phyloP scores from a whole-genome alignment of 2,329 filamentous ascomycete genomes.

The Escovopsis sp. region DNA sequence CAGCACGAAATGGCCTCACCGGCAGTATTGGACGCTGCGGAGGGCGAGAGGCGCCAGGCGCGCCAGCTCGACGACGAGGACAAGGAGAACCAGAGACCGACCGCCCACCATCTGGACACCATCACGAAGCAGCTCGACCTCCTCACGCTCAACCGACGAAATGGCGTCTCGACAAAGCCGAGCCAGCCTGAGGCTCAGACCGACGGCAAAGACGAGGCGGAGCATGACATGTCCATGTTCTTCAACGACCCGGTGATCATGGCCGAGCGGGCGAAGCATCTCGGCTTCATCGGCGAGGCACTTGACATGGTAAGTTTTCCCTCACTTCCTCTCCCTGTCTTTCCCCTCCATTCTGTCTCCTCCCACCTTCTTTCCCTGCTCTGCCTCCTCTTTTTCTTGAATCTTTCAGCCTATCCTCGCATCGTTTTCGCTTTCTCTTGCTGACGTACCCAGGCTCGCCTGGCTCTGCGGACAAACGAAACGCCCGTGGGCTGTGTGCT shows the following conservation, averaged over 20 bases:
- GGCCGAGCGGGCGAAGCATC: conserved; percentile 19
- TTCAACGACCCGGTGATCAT: conserved; percentile 14
- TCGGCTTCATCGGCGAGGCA: conserved; percentile 66
- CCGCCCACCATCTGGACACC: background rate
- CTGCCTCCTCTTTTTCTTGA: background rate
- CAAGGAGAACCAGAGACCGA: conserved; percentile 17
- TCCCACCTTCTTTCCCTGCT: too few relatives aligned
- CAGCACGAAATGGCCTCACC: conserved; percentile 9
- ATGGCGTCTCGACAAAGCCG: background rate
- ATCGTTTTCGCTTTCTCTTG: background rate
- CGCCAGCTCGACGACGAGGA: conserved; percentile 3
- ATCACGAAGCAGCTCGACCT: background rate
- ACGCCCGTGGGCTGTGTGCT: conserved; percentile 95
- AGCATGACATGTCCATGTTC: background rate
- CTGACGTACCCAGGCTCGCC: conserved; percentile 71
- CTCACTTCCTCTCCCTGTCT: background rate
- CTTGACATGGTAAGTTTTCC: conserved; percentile 58
- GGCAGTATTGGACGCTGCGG: background rate
- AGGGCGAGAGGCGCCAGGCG: background rate
- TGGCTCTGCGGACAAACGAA: conserved; percentile 73
- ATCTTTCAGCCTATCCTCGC: background rate
- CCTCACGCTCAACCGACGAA: conserved; percentile 8
- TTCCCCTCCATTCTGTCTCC: too few relatives aligned
- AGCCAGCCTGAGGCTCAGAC: background rate
- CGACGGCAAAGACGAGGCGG: conserved; percentile 1